Evolutionary conservation across 352 stramenopile genomes (phyloP).

Genomic region (Phytophthora constricta): DNA sequence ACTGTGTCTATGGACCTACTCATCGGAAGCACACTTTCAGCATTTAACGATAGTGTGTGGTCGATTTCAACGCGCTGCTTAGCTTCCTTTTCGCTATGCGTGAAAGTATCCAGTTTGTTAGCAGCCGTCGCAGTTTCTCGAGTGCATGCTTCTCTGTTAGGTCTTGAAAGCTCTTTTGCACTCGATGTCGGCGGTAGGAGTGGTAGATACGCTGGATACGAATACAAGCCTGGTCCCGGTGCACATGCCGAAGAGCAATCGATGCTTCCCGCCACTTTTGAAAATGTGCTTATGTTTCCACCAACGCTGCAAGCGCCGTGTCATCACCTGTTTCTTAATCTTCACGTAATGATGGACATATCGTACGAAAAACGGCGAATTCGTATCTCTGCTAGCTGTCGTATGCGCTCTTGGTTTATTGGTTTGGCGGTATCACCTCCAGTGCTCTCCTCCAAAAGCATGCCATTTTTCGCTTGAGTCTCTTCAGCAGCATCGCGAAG

Average conservation of each 20-base stretch:
- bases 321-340: constrained; percentile 61
- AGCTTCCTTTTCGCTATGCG: constrained; percentile 53
- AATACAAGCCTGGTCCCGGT: constrained; percentile 36
- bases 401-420: constrained; percentile 5
- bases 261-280: constrained; percentile 41
- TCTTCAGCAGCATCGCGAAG: constrained; percentile 54
- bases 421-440: background rate
- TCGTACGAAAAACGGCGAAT: constrained; percentile 62
- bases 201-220: constrained; percentile 61
- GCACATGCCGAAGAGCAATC: background rate
- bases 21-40: constrained; percentile 6
- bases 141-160: constrained; percentile 49
- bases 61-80: constrained; percentile 36
- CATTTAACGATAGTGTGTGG: too few species aligned
- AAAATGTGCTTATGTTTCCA: constrained; percentile 40
- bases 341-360: constrained; percentile 50
- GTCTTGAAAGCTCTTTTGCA: constrained; percentile 34
- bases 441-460: background rate
- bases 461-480: constrained; percentile 12
- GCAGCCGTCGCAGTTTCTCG: constrained; percentile 31
- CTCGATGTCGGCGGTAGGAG: constrained; percentile 36
- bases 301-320: constrained; percentile 47
- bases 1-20: constrained; percentile 42
- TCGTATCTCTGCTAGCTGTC: constrained; percentile 32
- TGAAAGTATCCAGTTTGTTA: constrained; percentile 59